Conservation (phyloP, 2,329 filamentous ascomycete species). For the Microthyrium microscopicum region DNA sequence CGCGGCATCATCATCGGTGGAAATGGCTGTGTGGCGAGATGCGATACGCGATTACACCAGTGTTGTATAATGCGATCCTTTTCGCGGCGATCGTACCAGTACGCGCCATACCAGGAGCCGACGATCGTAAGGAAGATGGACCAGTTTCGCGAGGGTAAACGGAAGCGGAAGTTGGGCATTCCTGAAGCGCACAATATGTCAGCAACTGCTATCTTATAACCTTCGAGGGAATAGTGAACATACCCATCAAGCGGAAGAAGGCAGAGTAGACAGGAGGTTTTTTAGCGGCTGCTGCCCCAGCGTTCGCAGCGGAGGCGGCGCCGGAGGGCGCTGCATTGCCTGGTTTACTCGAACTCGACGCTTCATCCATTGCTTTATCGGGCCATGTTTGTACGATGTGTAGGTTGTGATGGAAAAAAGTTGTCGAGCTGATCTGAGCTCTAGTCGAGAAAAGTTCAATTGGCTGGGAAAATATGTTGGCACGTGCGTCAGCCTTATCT, state of each 20-base stretch:
- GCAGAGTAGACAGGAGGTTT: too few relatives aligned
- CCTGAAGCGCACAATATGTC: constrained; percentile 34
- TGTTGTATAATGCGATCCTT: constrained; percentile 72
- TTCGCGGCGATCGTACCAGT: constrained; percentile 85
- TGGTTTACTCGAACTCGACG: too few relatives aligned
- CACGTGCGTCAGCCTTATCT: too few relatives aligned
- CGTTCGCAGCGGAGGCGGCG: too few relatives aligned
- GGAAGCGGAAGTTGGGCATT: constrained; percentile 65
- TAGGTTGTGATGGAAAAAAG: too few relatives aligned
- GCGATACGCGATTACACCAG: constrained; percentile 73
- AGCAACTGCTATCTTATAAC: not conserved
- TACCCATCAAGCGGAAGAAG: constrained; percentile 6
- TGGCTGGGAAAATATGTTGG: too few relatives aligned
- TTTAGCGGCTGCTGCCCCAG: too few relatives aligned
- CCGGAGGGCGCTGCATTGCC: too few relatives aligned
- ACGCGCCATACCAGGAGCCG: constrained; percentile 58
- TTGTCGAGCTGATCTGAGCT: too few relatives aligned
- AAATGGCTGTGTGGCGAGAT: constrained; percentile 65
- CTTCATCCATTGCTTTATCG: too few relatives aligned
- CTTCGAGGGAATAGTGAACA: constrained; percentile 7
- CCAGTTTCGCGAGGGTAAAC: constrained; percentile 92
- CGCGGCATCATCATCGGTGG: constrained; percentile 57
- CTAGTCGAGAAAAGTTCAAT: too few relatives aligned
- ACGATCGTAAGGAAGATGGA: constrained; percentile 80
- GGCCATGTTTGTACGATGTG: too few relatives aligned